Conservation (phyloP, 345 rosid species). For the Populus alba region DNA sequence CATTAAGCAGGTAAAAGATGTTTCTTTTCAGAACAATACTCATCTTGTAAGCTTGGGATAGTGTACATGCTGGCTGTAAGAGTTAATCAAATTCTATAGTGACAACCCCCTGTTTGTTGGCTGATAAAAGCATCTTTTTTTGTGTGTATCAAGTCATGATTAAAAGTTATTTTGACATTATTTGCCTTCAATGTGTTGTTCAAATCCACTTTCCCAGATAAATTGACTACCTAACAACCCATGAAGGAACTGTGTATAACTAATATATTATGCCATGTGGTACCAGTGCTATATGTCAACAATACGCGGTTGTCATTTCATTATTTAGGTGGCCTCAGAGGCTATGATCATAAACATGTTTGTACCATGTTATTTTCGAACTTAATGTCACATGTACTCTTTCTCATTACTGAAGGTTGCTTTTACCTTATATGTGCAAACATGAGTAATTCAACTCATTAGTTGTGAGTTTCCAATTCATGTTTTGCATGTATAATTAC, state of each 20-base stretch:
- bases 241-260: background rate
- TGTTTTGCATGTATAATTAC: background rate
- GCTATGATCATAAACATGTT: background rate
- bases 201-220: background rate
- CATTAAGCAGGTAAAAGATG: conserved; percentile 76
- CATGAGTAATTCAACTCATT: background rate
- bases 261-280: background rate
- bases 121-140: background rate
- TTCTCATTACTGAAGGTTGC: background rate
- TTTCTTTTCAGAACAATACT: background rate
- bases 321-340: background rate
- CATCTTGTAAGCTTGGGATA: background rate
- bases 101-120: background rate
- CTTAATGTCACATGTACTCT: background rate
- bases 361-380: no score
- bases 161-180: background rate
- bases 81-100: background rate
- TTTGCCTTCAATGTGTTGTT: background rate
- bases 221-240: background rate
- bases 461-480: background rate
- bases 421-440: background rate
- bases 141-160: background rate
- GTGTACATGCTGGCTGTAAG: background rate
- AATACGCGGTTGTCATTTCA: background rate
- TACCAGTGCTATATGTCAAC: background rate